Evolutionary conservation across 75 land plant species (phyloP), one percentile per base, ranked within the genome.

Genomic region (Cryptomeria japonica): DNA sequence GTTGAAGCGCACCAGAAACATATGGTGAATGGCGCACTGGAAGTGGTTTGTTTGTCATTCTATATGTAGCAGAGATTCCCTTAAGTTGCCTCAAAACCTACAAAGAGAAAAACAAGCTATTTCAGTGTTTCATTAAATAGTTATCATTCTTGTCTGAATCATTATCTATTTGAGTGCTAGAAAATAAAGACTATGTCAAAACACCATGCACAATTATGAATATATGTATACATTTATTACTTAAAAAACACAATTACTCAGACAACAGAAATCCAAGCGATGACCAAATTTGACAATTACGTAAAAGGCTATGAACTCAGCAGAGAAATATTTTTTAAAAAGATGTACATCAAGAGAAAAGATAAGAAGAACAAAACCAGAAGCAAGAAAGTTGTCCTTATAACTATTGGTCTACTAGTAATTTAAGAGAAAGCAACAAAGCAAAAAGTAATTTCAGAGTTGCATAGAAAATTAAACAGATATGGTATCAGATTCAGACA

Each of bases 11-110:
- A 34, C 93, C 93, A 49, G 98, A 89, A 6, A 96, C 98, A 89
- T 96, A 96, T 39, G 96, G 94, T 15, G 99, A 97, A 88, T 95
- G 99, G 84, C 98, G 90, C 13, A 92, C 94, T 90, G 99, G 99
- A 72, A 94, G 91, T 39, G 98, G 99, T 83, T 93, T 97, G 86
- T 96, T 95, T 15, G 96, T 95, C 98, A 97, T 94, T 87, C 99
- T 93, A 86, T 95, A 97, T 32, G 99, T 96, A 86, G 99, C 94
- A 79, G 96, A 93, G 75, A 98, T 95, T 49, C 97, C 97, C 89
- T 96, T 95, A 49, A 95, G 84, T 88, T 96, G 99, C 87, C 92
- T 95, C 90, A 98, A 91, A 87, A 95, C 99, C 99, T 98, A 89
- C 76, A 90, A 86, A 51, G 76, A 46, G 84, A 82, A 82, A 82